Conservation (phyloP, 805 yeast genomes). For the Wickerhamomyces mucosus region DNA sequence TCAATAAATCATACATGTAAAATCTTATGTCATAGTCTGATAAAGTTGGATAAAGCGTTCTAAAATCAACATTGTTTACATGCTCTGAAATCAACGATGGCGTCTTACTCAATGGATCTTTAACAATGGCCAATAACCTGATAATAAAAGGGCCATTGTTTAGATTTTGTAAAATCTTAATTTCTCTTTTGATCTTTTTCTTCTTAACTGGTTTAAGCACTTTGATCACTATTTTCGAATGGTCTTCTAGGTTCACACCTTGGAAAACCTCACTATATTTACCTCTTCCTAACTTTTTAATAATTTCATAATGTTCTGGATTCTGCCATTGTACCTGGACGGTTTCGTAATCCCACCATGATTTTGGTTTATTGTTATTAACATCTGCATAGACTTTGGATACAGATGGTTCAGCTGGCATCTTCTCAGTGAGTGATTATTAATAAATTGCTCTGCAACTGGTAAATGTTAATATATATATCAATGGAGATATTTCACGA, state of each 20-base stretch:
- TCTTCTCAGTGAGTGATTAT: too few species aligned
- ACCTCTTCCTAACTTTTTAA: slow-evolving; percentile 82
- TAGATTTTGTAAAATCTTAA: slow-evolving; percentile 77
- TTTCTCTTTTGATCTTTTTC: slow-evolving; percentile 87
- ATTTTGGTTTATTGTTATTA: slow-evolving; percentile 62
- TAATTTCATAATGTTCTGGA: slow-evolving; percentile 78
- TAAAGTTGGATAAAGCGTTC: slow-evolving; percentile 77
- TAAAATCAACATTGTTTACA: slow-evolving; percentile 76
- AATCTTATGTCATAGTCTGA: slow-evolving; percentile 65
- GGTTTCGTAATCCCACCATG: slow-evolving; percentile 81
- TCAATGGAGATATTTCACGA: too few species aligned
- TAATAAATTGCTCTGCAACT: too few species aligned
- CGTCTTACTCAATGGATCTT: slow-evolving; percentile 76
- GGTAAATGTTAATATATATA: too few species aligned
- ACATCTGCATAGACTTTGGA: slow-evolving; percentile 80
- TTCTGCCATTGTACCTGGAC: slow-evolving; percentile 75
- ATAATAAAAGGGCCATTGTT: slow-evolving; percentile 79
- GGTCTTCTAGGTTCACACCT: slow-evolving; percentile 58
- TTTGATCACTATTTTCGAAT: slow-evolving; percentile 71
- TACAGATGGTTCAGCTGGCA: slow-evolving; percentile 37
- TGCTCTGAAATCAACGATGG: slow-evolving; percentile 86
- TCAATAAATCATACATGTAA: slow-evolving; percentile 75
- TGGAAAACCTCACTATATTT: slow-evolving; percentile 90
- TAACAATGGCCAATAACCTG: slow-evolving; percentile 69
- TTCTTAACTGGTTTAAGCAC: slow-evolving; percentile 89